A percentile compares a stretch with the other conserved stretches of the same genome.
These are phyloP conservation scores for Phialophora tarda DNA, from an alignment of 2,329 filamentous ascomycete species.

Conservation along the genomic window DNA sequence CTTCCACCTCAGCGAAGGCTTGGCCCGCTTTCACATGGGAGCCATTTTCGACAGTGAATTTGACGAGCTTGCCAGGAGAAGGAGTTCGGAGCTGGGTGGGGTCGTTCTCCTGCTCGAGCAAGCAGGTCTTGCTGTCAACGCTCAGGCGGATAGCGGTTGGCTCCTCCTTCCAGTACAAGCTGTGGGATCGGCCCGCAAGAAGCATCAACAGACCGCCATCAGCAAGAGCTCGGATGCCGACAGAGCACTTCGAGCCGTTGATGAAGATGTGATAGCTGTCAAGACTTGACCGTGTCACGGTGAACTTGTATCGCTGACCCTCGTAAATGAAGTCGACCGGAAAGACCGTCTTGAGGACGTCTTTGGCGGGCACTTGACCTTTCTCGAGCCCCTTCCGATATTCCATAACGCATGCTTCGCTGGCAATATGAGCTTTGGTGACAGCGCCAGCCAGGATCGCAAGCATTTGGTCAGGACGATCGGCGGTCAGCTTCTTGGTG, in stretches of 20 bases:
- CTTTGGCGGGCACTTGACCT: conserved; percentile 95
- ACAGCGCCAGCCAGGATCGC: conserved; percentile 96
- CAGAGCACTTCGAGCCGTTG: conserved; percentile 94
- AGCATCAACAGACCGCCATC: conserved; percentile 93
- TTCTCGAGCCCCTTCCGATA: conserved; percentile 91
- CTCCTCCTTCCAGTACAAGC: conserved; percentile 99
- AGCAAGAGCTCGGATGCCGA: conserved; percentile 88
- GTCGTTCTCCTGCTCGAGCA: conserved; percentile 98
- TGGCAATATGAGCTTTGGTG: conserved; percentile 93
- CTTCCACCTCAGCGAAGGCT: conserved; percentile 94
- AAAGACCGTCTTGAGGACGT: conserved; percentile 97
- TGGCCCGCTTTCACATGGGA: conserved; percentile 91
- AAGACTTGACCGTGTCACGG: conserved; percentile 84
- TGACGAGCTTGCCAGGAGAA: conserved; percentile 96
- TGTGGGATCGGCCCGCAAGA: conserved; percentile 91
- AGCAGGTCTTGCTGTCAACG: conserved; percentile 96
- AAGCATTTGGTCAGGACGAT: conserved; percentile 89
- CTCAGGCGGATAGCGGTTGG: conserved; percentile 93
- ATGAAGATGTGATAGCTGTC: conserved; percentile 99
- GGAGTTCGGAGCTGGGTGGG: conserved; percentile 95
- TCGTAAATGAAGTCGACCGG: conserved; percentile 99
- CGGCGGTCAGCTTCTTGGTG: conserved; percentile 94
- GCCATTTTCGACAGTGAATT: conserved; percentile 95
- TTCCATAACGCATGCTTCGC: conserved; percentile 83
- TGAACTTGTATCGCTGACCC: conserved; percentile 96